A percentile compares a stretch with the other conserved stretches of the same genome.
Conservation (phyloP, 805 yeast genomes). For the Candida palmyrensis region DNA sequence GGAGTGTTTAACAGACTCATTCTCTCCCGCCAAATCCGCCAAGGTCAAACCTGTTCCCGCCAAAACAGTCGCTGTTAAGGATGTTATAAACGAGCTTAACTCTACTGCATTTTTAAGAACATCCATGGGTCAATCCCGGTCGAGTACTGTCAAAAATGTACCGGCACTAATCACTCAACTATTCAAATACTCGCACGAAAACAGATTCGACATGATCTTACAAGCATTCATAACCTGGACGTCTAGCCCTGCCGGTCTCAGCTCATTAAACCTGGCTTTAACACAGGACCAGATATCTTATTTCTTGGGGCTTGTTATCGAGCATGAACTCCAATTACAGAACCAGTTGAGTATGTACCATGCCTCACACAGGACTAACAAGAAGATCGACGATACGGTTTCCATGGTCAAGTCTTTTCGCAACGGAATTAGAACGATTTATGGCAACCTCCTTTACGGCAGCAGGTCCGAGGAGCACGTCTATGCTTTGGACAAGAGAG, state of each 20-base stretch:
- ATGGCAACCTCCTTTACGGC: conserved; percentile 18
- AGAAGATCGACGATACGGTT: not conserved
- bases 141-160: not conserved
- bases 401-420: conserved; percentile 6
- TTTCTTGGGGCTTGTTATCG: conserved; percentile 13
- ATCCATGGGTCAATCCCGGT: not conserved
- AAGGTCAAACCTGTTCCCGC: no score
- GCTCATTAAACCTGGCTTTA: conserved; percentile 5
- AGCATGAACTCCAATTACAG: conserved; percentile 14
- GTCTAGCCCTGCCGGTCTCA: conserved; percentile 2
- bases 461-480: conserved; percentile 10
- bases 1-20: no score
- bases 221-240: conserved; percentile 4
- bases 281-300: conserved; percentile 15
- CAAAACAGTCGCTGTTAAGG: no score
- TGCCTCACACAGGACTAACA: not conserved
- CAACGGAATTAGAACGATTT: conserved; percentile 18
- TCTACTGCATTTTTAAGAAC: no score
- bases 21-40: no score
- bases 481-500: conserved; percentile 14
- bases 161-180: not conserved
- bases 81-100: no score
- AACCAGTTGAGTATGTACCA: conserved; percentile 2
- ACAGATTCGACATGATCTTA: conserved; percentile 2
- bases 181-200: not conserved